Base-by-base conservation (phyloP, 139 green algal species). In the Ettlia oleoabundans region DNA sequence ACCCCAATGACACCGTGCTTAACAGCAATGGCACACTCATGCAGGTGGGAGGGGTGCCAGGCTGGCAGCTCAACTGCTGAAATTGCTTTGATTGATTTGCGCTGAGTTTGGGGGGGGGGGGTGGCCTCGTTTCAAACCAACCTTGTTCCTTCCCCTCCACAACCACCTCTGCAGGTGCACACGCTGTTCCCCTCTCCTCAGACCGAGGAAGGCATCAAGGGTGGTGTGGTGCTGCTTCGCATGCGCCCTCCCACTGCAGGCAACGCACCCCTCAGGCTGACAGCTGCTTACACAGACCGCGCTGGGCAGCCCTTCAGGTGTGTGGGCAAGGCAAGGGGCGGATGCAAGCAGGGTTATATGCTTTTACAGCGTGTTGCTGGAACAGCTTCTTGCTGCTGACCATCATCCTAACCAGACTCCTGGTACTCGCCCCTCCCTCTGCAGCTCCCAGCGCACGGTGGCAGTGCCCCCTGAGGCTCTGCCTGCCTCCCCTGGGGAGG, bases 141-240 rank as follows among this genome's bases (percentile, higher is more conserved):
- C n/a, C n/a, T n/a, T n/a, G n/a, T n/a, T n/a, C n/a, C n/a, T n/a
- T n/a, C n/a, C n/a, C n/a, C n/a, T n/a, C n/a, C n/a, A n/a, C n/a
- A n/a, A 33, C 33, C 51, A 28, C 33, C 35, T 2, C 22, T 41
- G 3, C 55, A 86, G 65, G 40, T 88, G 24, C 47, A 77, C 55
- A 88, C 84, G 9, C 84, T 88, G 55, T 88, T 88, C 64, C 84
- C 84, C 24, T 53, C 32, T 30, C 53, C 79, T n/a, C 80, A 88
- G 55, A 87, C 81, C 19, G 84, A 87, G 53, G 58, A 82, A 32
- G 84, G 80, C 66, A 84, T 88, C 76, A 88, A 82, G 68, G 84
- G 84, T 4, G 84, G 84, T 1, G 84, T 88, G 58, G 63, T 88
- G 55, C 76, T 88, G 35, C 69, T 88, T 52, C 77, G 84, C 77